phyloP scores from a whole-genome alignment of 768 basidiomycete species.

The Dentipellis sp. region DNA sequence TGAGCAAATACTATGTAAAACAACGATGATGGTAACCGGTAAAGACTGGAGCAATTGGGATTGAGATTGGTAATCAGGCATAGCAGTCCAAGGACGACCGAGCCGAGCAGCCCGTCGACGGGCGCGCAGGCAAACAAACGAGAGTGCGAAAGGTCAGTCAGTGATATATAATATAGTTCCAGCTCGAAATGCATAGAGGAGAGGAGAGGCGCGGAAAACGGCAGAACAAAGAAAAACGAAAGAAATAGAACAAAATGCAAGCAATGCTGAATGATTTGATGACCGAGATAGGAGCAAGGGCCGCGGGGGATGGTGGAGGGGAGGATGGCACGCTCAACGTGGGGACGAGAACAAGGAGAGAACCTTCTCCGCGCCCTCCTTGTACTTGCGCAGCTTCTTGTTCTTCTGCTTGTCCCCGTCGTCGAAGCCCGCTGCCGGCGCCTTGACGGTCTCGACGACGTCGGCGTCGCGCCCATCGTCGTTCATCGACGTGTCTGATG shows the following conservation, averaged over 20 bases:
- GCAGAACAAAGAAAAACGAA: background rate
- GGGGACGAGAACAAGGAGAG: slow-evolving; percentile 75
- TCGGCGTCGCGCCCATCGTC: slow-evolving; percentile 28
- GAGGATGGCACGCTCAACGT: slow-evolving; percentile 20
- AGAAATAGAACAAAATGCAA: background rate
- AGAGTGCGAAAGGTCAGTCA: background rate
- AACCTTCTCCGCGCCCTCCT: slow-evolving; percentile 80
- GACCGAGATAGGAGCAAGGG: too few species aligned
- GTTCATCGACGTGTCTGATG: slow-evolving; percentile 61
- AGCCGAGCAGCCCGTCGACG: background rate
- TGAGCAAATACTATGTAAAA: background rate
- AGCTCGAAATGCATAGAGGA: background rate
- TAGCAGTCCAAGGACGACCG: background rate
- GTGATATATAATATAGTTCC: background rate
- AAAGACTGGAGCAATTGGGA: background rate
- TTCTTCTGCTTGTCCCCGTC: slow-evolving; percentile 53
- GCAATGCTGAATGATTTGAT: background rate
- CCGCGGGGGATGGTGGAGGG: background rate
- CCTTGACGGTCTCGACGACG: slow-evolving; percentile 8
- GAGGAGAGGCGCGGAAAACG: background rate
- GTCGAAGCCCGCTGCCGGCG: slow-evolving; percentile 1
- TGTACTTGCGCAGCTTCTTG: slow-evolving; percentile 79
- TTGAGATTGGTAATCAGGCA: background rate
- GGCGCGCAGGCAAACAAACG: background rate
- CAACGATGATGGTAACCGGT: background rate